A percentile compares a stretch with the other conserved stretches of the same genome.
Evolutionary conservation across 495 filamentous ascomycete genomes (phyloP).

Genomic region (Hypoxylon perforatum): DNA sequence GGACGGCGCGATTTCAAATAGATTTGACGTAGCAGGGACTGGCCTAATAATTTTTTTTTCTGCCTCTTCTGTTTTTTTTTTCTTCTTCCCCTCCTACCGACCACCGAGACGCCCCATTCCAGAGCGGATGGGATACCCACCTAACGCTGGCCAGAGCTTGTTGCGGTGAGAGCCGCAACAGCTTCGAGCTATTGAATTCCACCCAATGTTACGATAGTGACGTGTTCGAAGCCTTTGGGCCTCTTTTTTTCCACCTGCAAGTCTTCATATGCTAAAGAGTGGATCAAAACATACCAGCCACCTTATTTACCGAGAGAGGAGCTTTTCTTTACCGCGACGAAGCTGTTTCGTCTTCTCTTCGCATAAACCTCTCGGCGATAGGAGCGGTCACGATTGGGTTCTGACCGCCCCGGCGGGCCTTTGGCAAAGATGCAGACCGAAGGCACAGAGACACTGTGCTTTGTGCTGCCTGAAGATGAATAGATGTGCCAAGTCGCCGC

Average conservation of each 20-base stretch:
- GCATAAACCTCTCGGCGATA: constrained; percentile 2
- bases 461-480: constrained; percentile 5
- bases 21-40: constrained; percentile 14
- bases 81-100: no score
- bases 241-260: constrained; percentile 17
- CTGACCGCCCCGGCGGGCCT: constrained; percentile 14
- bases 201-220: constrained; percentile 27
- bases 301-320: neutral
- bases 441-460: constrained; percentile 8
- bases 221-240: constrained; percentile 24
- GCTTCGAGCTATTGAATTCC: constrained; percentile 12
- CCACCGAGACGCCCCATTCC: constrained; percentile 9
- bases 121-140: constrained; percentile 8
- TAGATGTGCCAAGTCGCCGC: constrained; percentile 25
- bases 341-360: constrained; percentile 1
- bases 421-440: constrained; percentile 6
- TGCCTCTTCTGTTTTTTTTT: no score
- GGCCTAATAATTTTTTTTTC: constrained; percentile 9
- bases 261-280: constrained; percentile 6
- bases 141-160: constrained; percentile 29
- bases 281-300: constrained; percentile 17
- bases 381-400: constrained; percentile 27
- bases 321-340: neutral
- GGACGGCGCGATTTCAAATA: constrained; percentile 7
- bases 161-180: constrained; percentile 42